These are phyloP conservation scores for Yamadazyma taylorii DNA, from an alignment of 1,139 yeast species.

Conservation along the genomic window DNA sequence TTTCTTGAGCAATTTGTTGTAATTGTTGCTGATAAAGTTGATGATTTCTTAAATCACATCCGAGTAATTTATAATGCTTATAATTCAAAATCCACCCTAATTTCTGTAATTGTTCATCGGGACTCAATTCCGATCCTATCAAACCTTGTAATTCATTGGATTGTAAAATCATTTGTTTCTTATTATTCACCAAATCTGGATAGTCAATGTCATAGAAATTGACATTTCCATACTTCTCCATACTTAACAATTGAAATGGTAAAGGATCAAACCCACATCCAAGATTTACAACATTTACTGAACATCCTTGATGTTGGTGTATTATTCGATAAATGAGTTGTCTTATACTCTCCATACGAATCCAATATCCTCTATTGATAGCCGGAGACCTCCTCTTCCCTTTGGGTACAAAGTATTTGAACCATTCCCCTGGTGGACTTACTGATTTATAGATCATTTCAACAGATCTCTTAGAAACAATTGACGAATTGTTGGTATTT, in stretches of 20 bases:
- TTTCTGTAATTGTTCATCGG: conserved; percentile 2
- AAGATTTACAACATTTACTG: conserved; percentile 55
- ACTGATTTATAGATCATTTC: conserved; percentile 58
- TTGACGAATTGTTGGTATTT: conserved; percentile 82
- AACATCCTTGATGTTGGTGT: conserved; percentile 23
- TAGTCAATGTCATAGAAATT: conserved; percentile 73
- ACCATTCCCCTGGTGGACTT: conserved; percentile 52
- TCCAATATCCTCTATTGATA: conserved; percentile 83
- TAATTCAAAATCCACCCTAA: conserved; percentile 41
- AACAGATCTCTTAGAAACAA: conserved; percentile 79
- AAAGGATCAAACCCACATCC: conserved; percentile 86
- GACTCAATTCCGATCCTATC: conserved; percentile 33
- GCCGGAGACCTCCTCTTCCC: conserved; percentile 76
- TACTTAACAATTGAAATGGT: conserved; percentile 61
- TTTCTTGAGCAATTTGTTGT: conserved; percentile 19
- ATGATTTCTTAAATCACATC: conserved; percentile 66
- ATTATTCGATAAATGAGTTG: conserved; percentile 47
- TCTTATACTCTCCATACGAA: conserved; percentile 71
- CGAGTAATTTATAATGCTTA: conserved; percentile 55
- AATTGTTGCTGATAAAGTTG: conserved; percentile 41
- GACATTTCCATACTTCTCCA: conserved; percentile 25
- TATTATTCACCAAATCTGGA: conserved; percentile 61
- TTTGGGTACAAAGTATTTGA: conserved; percentile 66
- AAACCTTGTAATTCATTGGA: conserved; percentile 49
- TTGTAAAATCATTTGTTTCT: conserved; percentile 50